These are phyloP conservation scores for Clausena lansium DNA, from an alignment of 345 rosid species.

Conservation along the genomic window DNA sequence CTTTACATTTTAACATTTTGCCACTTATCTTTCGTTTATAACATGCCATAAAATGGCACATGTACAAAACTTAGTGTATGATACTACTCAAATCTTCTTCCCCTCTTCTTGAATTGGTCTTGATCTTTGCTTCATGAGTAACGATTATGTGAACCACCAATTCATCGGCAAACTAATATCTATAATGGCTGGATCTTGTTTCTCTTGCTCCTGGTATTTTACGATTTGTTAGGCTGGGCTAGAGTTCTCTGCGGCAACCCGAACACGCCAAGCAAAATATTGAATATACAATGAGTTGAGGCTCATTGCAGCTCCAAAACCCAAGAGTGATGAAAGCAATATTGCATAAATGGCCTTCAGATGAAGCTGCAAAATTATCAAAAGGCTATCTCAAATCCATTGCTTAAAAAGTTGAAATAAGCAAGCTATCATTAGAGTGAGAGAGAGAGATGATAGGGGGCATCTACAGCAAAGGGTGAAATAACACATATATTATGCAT, in stretches of 20 bases:
- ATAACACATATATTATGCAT: neutral
- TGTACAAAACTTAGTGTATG: neutral
- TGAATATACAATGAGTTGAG: conserved; percentile 65
- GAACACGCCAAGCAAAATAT: conserved; percentile 43
- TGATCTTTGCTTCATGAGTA: neutral
- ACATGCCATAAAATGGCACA: neutral
- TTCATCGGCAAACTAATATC: neutral
- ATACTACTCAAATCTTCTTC: neutral
- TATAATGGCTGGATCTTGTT: neutral
- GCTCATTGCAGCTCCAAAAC: conserved; percentile 78
- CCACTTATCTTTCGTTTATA: neutral
- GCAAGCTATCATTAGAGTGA: neutral
- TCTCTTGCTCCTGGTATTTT: neutral
- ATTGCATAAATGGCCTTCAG: conserved; percentile 59
- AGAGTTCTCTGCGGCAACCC: conserved; percentile 31
- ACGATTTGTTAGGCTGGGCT: conserved; percentile 41
- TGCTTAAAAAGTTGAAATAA: neutral
- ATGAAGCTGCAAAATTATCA: conserved; percentile 53
- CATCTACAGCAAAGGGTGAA: neutral
- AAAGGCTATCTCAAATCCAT: neutral
- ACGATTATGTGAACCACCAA: neutral
- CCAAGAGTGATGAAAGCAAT: conserved; percentile 60
- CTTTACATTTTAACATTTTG: neutral
- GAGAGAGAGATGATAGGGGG: neutral
- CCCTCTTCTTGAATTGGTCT: neutral